Percentiles rank a stretch among this genome's conserved stretches.
phyloP scores from a whole-genome alignment of 768 basidiomycete genomes.

The Termitomyces titanicus region DNA sequence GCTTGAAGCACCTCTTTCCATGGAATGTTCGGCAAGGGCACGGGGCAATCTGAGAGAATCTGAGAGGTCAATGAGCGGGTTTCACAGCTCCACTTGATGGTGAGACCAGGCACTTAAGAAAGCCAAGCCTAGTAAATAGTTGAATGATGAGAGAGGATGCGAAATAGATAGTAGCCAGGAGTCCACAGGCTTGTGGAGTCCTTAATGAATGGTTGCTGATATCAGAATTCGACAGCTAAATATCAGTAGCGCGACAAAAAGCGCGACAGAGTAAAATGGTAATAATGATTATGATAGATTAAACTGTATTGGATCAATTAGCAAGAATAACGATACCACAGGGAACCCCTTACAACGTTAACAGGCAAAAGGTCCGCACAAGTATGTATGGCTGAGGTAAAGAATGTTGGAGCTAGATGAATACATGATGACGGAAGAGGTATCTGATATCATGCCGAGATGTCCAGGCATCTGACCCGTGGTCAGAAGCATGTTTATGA shows the following conservation, averaged over 20 bases:
- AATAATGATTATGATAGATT: slow-evolving; percentile 1
- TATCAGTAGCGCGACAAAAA: background rate
- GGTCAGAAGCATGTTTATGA: background rate
- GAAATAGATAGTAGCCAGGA: background rate
- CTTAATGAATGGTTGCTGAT: background rate
- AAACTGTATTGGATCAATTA: slow-evolving; percentile 1
- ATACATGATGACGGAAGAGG: background rate
- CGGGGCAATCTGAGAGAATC: background rate
- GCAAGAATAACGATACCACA: background rate
- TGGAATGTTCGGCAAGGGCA: too few species aligned
- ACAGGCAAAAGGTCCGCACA: slow-evolving; percentile 4
- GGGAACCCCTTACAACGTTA: slow-evolving; percentile 4
- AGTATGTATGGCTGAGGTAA: slow-evolving; percentile 9
- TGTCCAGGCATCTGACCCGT: slow-evolving; percentile 9
- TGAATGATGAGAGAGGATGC: background rate
- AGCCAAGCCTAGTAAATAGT: background rate
- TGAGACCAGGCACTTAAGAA: too few species aligned
- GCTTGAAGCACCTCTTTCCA: background rate
- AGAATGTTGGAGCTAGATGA: background rate
- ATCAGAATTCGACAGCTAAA: background rate
- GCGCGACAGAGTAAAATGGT: background rate
- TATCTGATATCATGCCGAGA: slow-evolving; percentile 2
- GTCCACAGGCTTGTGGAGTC: background rate
- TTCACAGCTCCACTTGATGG: too few species aligned
- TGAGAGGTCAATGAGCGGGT: background rate